phyloP scores from a whole-genome alignment of 2,329 filamentous ascomycete genomes.

The Aaosphaeria pasadenensis region DNA sequence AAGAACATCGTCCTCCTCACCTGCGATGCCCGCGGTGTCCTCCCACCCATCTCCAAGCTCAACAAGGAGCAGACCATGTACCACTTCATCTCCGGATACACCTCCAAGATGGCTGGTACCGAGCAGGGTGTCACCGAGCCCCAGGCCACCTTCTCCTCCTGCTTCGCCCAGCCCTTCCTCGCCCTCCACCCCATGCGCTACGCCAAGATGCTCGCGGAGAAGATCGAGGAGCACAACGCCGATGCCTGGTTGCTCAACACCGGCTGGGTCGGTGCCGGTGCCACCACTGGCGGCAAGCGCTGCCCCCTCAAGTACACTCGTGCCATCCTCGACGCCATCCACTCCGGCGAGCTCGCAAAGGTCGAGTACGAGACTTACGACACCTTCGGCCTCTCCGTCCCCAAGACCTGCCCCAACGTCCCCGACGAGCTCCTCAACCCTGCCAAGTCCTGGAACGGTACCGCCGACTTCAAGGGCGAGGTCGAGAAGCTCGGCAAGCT shows the following conservation, averaged over 20 bases:
- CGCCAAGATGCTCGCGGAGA: conserved; percentile 96
- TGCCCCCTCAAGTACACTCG: conserved; percentile 99
- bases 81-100: conserved; percentile 99
- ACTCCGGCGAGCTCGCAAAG: conserved; percentile 92
- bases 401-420: conserved; percentile 84
- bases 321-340: conserved; percentile 96
- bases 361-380: conserved; percentile 93
- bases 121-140: conserved; percentile 97
- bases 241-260: conserved; percentile 99
- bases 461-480: conserved; percentile 78
- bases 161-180: conserved; percentile 98
- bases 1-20: conserved; percentile 98
- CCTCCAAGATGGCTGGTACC: conserved; percentile 99
- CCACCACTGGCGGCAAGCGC: conserved; percentile 87
- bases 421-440: conserved; percentile 93
- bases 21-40: conserved; percentile 94
- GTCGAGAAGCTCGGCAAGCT: conserved; percentile 86
- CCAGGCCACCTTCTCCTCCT: conserved; percentile 97
- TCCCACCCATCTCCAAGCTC: conserved; percentile 97
- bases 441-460: conserved; percentile 83
- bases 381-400: conserved; percentile 95
- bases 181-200: conserved; percentile 99
- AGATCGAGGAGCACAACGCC: conserved; percentile 92
- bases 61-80: conserved; percentile 97
- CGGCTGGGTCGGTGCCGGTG: conserved; percentile 91